A percentile compares a stretch with the other conserved stretches of the same genome.
These are phyloP conservation scores for Daldinia childiae DNA, from an alignment of 495 filamentous ascomycete species.

Conservation along the genomic window DNA sequence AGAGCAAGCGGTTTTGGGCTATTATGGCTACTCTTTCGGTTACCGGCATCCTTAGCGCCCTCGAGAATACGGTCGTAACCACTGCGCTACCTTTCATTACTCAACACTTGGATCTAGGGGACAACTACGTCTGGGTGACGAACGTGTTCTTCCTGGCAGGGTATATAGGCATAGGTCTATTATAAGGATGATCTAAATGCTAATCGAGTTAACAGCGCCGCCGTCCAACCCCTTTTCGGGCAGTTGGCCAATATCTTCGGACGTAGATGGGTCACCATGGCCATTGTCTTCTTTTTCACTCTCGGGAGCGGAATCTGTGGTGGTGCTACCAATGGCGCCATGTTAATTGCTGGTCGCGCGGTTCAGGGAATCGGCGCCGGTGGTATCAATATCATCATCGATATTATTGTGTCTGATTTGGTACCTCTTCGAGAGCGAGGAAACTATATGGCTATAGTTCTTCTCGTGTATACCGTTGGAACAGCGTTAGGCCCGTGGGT, in stretches of 20 bases:
- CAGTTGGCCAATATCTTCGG: constrained; percentile 58
- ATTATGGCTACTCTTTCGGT: constrained; percentile 40
- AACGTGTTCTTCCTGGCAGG: constrained; percentile 62
- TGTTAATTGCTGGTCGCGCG: constrained; percentile 77
- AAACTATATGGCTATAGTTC: no score
- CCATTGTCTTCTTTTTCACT: constrained; percentile 43
- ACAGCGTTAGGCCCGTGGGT: no score
- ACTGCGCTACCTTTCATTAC: constrained; percentile 51
- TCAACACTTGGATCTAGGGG: constrained; percentile 33
- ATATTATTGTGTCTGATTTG: constrained; percentile 78
- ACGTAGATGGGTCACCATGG: constrained; percentile 49
- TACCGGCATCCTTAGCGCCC: constrained; percentile 38
- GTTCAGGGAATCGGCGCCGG: constrained; percentile 81
- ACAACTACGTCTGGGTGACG: constrained; percentile 63
- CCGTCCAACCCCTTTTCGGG: constrained; percentile 53
- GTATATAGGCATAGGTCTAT: background rate
- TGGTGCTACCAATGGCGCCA: constrained; percentile 46
- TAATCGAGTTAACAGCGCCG: constrained; percentile 45
- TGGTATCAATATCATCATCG: constrained; percentile 74
- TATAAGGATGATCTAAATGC: background rate
- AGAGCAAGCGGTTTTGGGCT: constrained; percentile 39
- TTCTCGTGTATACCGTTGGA: no score
- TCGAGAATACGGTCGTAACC: constrained; percentile 57
- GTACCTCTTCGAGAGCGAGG: constrained; percentile 56
- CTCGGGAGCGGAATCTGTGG: constrained; percentile 52